Base-by-base conservation (phyloP, 176 grass and related monocot genomes). In the Oryza glaberrima region DNA sequence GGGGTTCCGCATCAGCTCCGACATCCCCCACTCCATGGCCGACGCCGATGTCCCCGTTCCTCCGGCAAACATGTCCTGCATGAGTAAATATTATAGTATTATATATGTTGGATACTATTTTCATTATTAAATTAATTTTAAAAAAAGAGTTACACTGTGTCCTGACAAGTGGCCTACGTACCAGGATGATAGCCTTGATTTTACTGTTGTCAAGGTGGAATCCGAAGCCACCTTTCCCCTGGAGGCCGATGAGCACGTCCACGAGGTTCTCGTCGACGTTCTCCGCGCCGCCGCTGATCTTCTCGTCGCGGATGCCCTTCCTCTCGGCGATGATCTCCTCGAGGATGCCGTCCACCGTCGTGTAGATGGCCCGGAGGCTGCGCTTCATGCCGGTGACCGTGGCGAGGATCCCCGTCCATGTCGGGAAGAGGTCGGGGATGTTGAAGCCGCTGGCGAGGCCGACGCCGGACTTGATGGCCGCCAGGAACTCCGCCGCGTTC, bases 211-310 rank as follows among this genome's bases (percentile, higher is more conserved):
- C 16, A 9, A 82, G 6, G 38, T 82, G 26, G 71, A 49, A 72
- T 3, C 47, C 71, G 3, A 82, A 4, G 65, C 79, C 52, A 22
- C 46, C 45, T 70, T 82, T 48, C 49, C 3, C 36, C 79, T 82
- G 68, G 66, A 82, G 15, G 41, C 16, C 30, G 52, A 82, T 25
- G 47, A 82, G 56, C 20, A 70, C 63, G 36, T 82, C 79, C n/a
- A 82, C 64, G 40, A 82, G 52, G 56, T 56, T 69, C 35, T 69
- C 43, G 6, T 82, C 58, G 20, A 61, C 12, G 13, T 76, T 60
- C 10, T 84, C 28, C 0, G 25, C 46, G 28, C 19, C 69, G 8
- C 10, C 60, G 11, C 25, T 26, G 56, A 61, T 61, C 56, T 61
- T 61, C 0, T 61, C 56, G 7, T 61, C 56, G 2, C 56, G 56